Conservation (phyloP, 352 stramenopile genomes). For the Phytopythium aichiense region DNA sequence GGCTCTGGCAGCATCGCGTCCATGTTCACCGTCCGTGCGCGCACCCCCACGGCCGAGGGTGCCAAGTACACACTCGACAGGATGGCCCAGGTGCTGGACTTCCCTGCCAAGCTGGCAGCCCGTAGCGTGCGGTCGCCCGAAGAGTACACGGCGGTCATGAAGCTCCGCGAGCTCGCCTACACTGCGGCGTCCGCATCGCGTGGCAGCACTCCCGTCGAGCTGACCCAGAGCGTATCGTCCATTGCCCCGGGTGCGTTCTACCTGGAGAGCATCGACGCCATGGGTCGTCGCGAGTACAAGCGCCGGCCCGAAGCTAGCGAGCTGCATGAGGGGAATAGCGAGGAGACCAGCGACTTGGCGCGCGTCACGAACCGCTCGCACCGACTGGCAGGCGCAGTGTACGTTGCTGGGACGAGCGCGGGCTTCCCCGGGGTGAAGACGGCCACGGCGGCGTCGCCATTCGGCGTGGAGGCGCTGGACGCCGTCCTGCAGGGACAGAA, state of each 20-base stretch:
- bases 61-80: constrained; percentile 83
- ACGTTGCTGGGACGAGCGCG: constrained; percentile 91
- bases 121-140: constrained; percentile 83
- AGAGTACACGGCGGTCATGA: constrained; percentile 91
- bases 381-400: constrained; percentile 51
- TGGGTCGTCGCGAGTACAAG: constrained; percentile 87
- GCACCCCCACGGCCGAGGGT: constrained; percentile 10
- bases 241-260: constrained; percentile 89
- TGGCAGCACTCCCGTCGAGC: constrained; percentile 42
- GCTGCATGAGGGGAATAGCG: not conserved
- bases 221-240: constrained; percentile 54
- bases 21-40: constrained; percentile 89
- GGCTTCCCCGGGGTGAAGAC: constrained; percentile 80
- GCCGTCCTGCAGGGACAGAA: constrained; percentile 89
- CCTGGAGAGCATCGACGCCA: constrained; percentile 88
- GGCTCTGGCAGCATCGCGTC: constrained; percentile 94
- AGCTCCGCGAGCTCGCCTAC: constrained; percentile 87
- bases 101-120: constrained; percentile 73
- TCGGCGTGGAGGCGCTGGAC: constrained; percentile 78
- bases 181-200: not conserved
- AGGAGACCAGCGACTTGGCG: constrained; percentile 38
- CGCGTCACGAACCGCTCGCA: constrained; percentile 33
- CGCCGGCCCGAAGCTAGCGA: constrained; percentile 19
- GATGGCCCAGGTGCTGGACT: constrained; percentile 83
- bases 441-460: constrained; percentile 13